Evolutionary conservation across 1,284 basidiomycete genomes (phyloP).

Genomic region (Cutaneotrichosporon spelunceum): DNA sequence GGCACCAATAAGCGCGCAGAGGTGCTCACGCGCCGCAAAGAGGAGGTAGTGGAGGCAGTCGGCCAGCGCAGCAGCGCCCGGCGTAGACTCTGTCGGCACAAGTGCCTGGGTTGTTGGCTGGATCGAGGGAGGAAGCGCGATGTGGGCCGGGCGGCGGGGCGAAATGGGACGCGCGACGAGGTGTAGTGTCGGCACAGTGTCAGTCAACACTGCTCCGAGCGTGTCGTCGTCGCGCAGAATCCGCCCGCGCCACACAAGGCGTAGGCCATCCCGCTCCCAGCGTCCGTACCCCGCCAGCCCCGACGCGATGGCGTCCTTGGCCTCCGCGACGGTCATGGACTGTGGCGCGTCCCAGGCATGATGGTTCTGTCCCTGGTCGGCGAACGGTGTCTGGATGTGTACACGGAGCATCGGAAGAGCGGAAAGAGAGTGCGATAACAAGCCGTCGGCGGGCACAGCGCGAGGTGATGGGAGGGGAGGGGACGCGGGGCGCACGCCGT

Average conservation of each 20-base stretch:
- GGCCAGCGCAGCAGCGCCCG: conserved; percentile 25
- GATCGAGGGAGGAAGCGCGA: neutral
- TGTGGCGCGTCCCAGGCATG: conserved; percentile 22
- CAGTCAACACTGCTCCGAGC: conserved; percentile 35
- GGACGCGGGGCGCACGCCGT: conserved; percentile 14
- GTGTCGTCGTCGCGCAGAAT: conserved; percentile 43
- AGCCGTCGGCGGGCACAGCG: conserved; percentile 8
- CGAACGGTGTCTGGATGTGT: conserved; percentile 36
- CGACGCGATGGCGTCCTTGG: conserved; percentile 37
- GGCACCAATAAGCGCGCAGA: conserved; percentile 31
- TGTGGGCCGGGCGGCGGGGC: neutral
- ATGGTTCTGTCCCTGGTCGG: conserved; percentile 22
- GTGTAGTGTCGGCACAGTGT: conserved; percentile 31
- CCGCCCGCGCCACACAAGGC: conserved; percentile 44
- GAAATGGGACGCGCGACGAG: conserved; percentile 35
- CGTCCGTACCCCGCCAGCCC: conserved; percentile 33
- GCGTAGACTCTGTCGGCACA: neutral
- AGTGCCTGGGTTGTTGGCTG: neutral
- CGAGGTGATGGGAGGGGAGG: conserved; percentile 12
- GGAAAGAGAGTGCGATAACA: conserved; percentile 11
- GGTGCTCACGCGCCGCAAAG: conserved; percentile 42
- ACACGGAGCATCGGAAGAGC: conserved; percentile 24
- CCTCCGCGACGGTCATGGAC: conserved; percentile 23
- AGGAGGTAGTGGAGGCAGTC: conserved; percentile 46
- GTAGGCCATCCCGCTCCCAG: conserved; percentile 42